Evolutionary conservation across 2,329 filamentous ascomycete species (phyloP), one percentile per base, ranked within the genome.

Genomic region (Lecanicillium sp.): DNA sequence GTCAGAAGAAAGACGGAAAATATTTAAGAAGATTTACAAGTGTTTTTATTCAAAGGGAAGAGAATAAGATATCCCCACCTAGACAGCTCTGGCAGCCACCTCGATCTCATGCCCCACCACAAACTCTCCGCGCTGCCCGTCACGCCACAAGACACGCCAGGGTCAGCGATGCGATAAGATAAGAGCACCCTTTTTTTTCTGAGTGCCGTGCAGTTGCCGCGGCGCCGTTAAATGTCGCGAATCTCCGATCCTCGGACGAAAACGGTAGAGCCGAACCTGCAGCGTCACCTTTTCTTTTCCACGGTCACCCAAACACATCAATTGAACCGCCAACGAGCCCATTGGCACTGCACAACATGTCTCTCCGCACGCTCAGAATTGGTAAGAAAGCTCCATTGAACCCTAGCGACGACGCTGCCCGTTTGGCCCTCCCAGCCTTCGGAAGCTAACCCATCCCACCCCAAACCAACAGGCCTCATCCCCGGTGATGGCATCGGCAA

Each of bases 401-500:
- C n/a, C n/a, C n/a, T n/a, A n/a, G n/a, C n/a, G n/a, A n/a, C n/a
- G 14, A 29, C 35, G 17, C 12, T 34, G 22, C 42, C 39, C 25
- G 37, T 33, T 27, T 30, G 15, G 18, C 4, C 9, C 35, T 3
- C 19, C 11, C 25, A 27, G 7, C 25, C 8, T 13, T 13, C 8
- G 25, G 8, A 13, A 27, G 8, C 25, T 27, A 13, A 27, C 8
- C 8, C 8, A 6, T 4, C 15, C 29, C 31, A 20, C 9, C 17
- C 10, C 6, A 15, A 33, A 33, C n/a, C 22, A 25, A 18, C 49
- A 94, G 89, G 89, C 62, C 85, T 97, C 55, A 97, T 98, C 60
- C 86, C 92, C 54, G 92, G 92, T 58, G 92, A 98, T 68, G 92
- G 92, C 65, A 98, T 98, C 67, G 92, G 92, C 66, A 87, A 87